phyloP scores from a whole-genome alignment of 345 rosid genomes.

The Pseudoturritis turrita region DNA sequence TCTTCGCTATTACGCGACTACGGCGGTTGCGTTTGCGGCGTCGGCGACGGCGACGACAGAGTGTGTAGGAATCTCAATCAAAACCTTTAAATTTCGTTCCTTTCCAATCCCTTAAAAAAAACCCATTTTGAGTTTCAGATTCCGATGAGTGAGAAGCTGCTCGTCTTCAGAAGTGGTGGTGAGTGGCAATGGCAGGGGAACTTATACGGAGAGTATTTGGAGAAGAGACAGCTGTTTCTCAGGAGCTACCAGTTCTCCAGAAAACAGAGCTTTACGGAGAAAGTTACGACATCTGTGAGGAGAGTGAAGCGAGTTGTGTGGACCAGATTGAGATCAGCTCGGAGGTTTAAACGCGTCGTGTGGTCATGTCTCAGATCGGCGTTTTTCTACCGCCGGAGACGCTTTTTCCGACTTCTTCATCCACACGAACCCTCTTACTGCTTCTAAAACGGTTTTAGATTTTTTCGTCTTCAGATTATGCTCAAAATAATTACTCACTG shows the following conservation, averaged over 20 bases:
- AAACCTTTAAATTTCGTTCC: neutral
- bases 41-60: neutral
- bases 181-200: neutral
- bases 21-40: neutral
- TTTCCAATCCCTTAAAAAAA: neutral
- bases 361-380: slow-evolving; percentile 48
- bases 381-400: slow-evolving; percentile 39
- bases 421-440: slow-evolving; percentile 21
- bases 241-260: slow-evolving; percentile 76
- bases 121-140: neutral
- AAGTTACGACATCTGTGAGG: slow-evolving; percentile 36
- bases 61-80: neutral
- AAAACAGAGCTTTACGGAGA: slow-evolving; percentile 47
- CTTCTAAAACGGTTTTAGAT: slow-evolving; percentile 20
- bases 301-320: slow-evolving; percentile 45
- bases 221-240: slow-evolving; percentile 75
- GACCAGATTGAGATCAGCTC: slow-evolving; percentile 43
- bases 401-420: slow-evolving; percentile 47
- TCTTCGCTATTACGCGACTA: neutral
- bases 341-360: slow-evolving; percentile 42
- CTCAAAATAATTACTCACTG: neutral
- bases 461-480: neutral
- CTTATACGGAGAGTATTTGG: slow-evolving; percentile 37
- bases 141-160: slow-evolving; percentile 23
- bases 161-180: neutral